Base-by-base conservation (phyloP, 305 asterid genomes). In the Fraxinus sp. region DNA sequence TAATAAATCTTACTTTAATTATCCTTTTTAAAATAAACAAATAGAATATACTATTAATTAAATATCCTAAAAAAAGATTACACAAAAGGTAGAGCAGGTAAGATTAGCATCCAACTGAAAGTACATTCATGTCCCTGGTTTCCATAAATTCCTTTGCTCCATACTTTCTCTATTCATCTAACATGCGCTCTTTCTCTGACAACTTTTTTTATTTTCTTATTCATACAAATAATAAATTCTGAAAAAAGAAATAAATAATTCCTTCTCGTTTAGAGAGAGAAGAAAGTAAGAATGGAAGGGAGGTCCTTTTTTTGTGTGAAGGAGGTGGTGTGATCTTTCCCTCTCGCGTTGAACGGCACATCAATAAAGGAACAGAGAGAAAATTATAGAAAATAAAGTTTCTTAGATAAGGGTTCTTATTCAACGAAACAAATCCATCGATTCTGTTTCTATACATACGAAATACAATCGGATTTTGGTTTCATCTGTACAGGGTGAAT, bases 91-190 rank as follows among this genome's bases (percentile, higher is more conserved):
- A 78, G 86, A 85, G 89, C 83, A 87, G 79, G 86, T 81, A 70
- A 77, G 79, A 77, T 37, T 81, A 81, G 87, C 87, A 86, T 87
- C 92, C 87, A 89, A 81, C 89, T 87, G 89, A 90, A 89, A 87
- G 89, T 91, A 87, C 88, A 84, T 90, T 70, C 57, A 66, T 86
- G 89, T 86, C 89, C 86, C 90, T 90, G 64, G 73, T 89, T 86
- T 85, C 95, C 91, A 89, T 86, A 91, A 90, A 92, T 91, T 92
- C 94, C 87, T 83, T 85, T 78, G 49, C 80, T 43, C 78, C 68
- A 32, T 52, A 81, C 83, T 75, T 80, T 74, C 86, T 83, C 85
- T 66, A 32, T 32, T 32, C 33, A 77, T 81, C 79, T 52, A 87
- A 86, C 91, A 84, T 85, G 91, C 91, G 30, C 83, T 82, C 85